phyloP scores from a whole-genome alignment of 371 early-diverging fungal genomes.

The Chytridium lagenaria region DNA sequence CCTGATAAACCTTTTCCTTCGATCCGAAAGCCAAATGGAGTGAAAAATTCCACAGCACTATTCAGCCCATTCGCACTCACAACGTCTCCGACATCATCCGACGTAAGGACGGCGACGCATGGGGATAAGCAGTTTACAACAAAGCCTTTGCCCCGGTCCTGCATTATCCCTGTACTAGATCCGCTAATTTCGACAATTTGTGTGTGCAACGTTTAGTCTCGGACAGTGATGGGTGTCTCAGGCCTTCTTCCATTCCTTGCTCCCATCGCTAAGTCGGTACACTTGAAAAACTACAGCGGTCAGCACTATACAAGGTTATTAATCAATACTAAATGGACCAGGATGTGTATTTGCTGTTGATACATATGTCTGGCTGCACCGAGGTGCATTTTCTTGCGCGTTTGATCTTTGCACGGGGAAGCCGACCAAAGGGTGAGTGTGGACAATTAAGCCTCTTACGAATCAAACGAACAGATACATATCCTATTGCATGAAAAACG shows the following conservation, averaged over 20 bases:
- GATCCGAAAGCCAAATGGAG: slow-evolving; percentile 83
- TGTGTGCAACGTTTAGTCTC: background rate
- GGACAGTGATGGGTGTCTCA: slow-evolving; percentile 81
- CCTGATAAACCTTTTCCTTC: slow-evolving; percentile 70
- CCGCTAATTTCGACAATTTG: background rate
- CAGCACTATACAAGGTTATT: background rate
- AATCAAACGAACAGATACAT: slow-evolving; percentile 85
- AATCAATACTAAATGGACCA: background rate
- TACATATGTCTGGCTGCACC: slow-evolving; percentile 93
- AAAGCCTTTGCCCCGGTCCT: background rate
- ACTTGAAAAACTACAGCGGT: slow-evolving; percentile 48
- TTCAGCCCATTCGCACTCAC: slow-evolving; percentile 69
- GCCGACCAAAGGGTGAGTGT: slow-evolving; percentile 69
- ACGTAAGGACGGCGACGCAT: slow-evolving; percentile 74
- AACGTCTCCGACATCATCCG: slow-evolving; percentile 73
- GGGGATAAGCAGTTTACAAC: slow-evolving; percentile 51
- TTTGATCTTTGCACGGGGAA: slow-evolving; percentile 69
- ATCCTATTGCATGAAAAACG: slow-evolving; percentile 72
- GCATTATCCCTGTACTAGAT: too few relatives aligned
- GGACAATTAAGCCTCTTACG: too few relatives aligned
- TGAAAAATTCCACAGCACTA: slow-evolving; percentile 58
- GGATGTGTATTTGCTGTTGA: slow-evolving; percentile 87
- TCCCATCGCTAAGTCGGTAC: slow-evolving; percentile 68
- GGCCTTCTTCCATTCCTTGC: slow-evolving; percentile 82
- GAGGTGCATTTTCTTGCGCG: slow-evolving; percentile 83